A percentile compares a stretch with the other conserved stretches of the same genome.
phyloP scores from a whole-genome alignment of 768 basidiomycete genomes.

The Russula emetica region DNA sequence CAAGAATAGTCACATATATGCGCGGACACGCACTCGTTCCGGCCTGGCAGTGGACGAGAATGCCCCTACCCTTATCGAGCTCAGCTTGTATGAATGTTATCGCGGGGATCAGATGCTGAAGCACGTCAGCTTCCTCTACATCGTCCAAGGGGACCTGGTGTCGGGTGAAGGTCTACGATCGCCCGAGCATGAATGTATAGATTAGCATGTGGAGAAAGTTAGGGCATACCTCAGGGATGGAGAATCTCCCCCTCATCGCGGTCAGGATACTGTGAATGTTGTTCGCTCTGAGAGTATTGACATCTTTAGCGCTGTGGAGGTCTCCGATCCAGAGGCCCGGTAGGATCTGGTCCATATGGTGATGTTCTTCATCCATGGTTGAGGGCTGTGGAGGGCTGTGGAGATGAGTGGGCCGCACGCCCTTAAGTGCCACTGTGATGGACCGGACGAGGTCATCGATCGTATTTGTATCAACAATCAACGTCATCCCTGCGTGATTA shows the following conservation, averaged over 20 bases:
- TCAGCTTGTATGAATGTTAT: conserved; percentile 83
- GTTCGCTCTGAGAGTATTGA: conserved; percentile 54
- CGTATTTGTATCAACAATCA: conserved; percentile 17
- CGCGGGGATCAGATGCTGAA: conserved; percentile 70
- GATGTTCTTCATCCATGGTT: conserved; percentile 21
- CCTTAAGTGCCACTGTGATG: background rate
- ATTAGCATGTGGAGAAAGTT: background rate
- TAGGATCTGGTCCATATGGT: conserved; percentile 70
- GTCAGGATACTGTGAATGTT: conserved; percentile 74
- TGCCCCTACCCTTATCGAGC: conserved; percentile 66
- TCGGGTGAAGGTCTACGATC: conserved; percentile 64
- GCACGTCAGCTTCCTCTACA: conserved; percentile 67
- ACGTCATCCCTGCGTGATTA: background rate
- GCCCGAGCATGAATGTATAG: conserved; percentile 1
- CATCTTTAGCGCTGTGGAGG: conserved; percentile 63
- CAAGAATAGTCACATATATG: background rate
- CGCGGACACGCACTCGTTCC: conserved; percentile 67
- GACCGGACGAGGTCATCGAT: conserved; percentile 5
- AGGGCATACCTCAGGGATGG: conserved; percentile 55
- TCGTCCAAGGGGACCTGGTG: conserved; percentile 80
- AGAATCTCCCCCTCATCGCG: conserved; percentile 65
- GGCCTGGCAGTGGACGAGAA: conserved; percentile 88
- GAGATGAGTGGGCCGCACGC: background rate
- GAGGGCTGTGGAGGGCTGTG: background rate
- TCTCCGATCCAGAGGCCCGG: conserved; percentile 84